These are phyloP conservation scores for Globisporangium echinulatum DNA, from an alignment of 352 stramenopile species.

Conservation along the genomic window DNA sequence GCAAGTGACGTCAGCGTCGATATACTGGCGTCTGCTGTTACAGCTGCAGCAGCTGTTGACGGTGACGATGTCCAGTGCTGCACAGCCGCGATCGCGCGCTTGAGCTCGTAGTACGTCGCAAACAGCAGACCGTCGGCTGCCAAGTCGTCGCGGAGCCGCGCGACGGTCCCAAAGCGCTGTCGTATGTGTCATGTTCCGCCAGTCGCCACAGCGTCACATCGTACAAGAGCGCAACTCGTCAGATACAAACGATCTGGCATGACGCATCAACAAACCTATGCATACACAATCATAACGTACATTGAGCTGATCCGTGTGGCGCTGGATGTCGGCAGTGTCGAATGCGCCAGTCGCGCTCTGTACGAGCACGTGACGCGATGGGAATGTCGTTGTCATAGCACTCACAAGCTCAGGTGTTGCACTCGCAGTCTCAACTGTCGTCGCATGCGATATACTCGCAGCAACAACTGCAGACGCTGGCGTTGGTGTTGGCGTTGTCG, in stretches of 20 bases:
- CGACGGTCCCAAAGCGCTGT: conserved; percentile 62
- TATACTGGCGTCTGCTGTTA: too few relatives aligned
- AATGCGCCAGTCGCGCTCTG: conserved; percentile 30
- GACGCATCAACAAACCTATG: neutral
- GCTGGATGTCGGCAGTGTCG: conserved; percentile 29
- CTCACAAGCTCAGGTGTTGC: conserved; percentile 34
- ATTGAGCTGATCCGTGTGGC: conserved; percentile 41
- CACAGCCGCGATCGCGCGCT: conserved; percentile 49
- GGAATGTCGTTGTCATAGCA: conserved; percentile 46
- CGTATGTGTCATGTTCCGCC: neutral
- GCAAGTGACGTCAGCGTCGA: too few relatives aligned
- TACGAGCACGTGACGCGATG: conserved; percentile 65
- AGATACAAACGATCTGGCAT: neutral
- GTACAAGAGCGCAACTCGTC: neutral
- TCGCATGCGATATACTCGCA: neutral
- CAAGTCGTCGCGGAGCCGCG: conserved; percentile 40
- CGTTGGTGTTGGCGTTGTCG: conserved; percentile 7
- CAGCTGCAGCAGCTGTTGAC: too few relatives aligned
- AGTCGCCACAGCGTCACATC: neutral
- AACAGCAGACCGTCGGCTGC: conserved; percentile 52
- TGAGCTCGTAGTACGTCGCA: conserved; percentile 69
- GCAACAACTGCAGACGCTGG: neutral
- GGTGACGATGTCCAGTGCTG: conserved; percentile 30
- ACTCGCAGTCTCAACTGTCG: neutral
- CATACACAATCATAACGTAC: conserved; percentile 22